Percentiles rank a stretch among this genome's conserved stretches.
These are phyloP conservation scores for Termitomyces sp. DNA, from an alignment of 768 basidiomycete species.

Conservation along the genomic window DNA sequence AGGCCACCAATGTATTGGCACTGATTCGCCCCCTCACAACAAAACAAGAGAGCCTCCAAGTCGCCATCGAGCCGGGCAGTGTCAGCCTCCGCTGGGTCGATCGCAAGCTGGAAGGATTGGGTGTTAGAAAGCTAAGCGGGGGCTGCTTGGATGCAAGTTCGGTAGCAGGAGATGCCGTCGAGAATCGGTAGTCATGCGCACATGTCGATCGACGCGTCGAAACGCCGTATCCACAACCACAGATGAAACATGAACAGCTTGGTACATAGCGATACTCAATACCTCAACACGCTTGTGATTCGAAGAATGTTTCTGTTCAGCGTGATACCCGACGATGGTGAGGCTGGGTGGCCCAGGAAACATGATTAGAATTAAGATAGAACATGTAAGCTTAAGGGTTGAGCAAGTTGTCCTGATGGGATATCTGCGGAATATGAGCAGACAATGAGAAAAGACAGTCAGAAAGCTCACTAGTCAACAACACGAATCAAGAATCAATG, in stretches of 20 bases:
- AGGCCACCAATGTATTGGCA: not conserved
- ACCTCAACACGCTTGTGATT: not conserved
- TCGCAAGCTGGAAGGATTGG: too few relatives aligned
- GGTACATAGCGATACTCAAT: too few relatives aligned
- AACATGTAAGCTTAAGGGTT: not conserved
- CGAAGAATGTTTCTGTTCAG: not conserved
- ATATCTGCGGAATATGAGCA: not conserved
- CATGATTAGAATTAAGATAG: constrained; percentile 15
- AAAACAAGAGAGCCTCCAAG: not conserved
- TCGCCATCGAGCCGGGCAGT: not conserved
- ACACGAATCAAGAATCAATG: not conserved
- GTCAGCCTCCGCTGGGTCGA: not conserved
- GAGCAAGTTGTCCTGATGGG: not conserved
- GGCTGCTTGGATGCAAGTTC: not conserved
- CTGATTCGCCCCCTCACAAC: not conserved
- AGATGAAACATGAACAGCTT: too few relatives aligned
- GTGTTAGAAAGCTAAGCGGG: too few relatives aligned
- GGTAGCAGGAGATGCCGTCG: not conserved
- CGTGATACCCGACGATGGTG: not conserved
- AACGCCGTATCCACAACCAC: not conserved
- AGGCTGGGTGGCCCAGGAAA: too few relatives aligned
- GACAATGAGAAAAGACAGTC: not conserved
- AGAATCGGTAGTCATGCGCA: not conserved
- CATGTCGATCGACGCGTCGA: not conserved
- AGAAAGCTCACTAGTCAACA: not conserved